Percentiles rank a stretch among this genome's conserved stretches.
Conservation (phyloP, 2,329 filamentous ascomycete species). For the Diaporthe sp. region DNA sequence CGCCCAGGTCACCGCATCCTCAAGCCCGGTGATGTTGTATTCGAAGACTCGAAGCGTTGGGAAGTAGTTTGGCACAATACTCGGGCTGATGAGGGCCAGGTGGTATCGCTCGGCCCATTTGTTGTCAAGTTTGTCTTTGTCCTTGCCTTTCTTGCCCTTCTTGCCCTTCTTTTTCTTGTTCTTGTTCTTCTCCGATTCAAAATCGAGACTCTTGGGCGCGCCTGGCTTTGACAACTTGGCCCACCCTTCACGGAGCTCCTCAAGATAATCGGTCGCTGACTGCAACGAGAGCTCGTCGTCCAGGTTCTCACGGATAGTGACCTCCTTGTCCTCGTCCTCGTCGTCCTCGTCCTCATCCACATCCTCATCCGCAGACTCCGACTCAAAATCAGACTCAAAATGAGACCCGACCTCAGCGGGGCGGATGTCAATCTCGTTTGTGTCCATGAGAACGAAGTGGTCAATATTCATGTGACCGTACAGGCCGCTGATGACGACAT, state of each 20-base stretch:
- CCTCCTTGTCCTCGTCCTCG: neutral
- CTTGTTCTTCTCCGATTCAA: constrained; percentile 41
- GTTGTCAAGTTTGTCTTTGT: constrained; percentile 75
- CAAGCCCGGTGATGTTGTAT: constrained; percentile 89
- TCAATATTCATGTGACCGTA: constrained; percentile 99
- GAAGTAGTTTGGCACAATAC: constrained; percentile 92
- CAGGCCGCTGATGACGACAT: constrained; percentile 82
- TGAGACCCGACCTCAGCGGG: constrained; percentile 52
- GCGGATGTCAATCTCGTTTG: constrained; percentile 76
- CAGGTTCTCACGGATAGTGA: constrained; percentile 51
- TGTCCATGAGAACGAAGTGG: constrained; percentile 94
- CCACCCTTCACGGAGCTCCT: constrained; percentile 84
- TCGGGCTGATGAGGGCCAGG: constrained; percentile 83
- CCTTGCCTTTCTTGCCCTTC: constrained; percentile 50
- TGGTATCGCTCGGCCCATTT: constrained; percentile 88
- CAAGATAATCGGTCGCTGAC: constrained; percentile 84
- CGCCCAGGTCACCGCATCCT: constrained; percentile 64
- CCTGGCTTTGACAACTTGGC: constrained; percentile 74
- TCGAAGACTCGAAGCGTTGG: constrained; percentile 91
- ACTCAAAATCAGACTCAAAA: constrained; percentile 9
- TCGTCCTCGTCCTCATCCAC: neutral
- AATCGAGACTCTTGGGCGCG: constrained; percentile 40
- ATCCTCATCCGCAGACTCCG: neutral
- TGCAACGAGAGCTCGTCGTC: constrained; percentile 70
- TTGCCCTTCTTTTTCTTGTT: constrained; percentile 52